Evolutionary conservation across 331 rosid genomes (phyloP).

Genomic region (Saraca asoca): DNA sequence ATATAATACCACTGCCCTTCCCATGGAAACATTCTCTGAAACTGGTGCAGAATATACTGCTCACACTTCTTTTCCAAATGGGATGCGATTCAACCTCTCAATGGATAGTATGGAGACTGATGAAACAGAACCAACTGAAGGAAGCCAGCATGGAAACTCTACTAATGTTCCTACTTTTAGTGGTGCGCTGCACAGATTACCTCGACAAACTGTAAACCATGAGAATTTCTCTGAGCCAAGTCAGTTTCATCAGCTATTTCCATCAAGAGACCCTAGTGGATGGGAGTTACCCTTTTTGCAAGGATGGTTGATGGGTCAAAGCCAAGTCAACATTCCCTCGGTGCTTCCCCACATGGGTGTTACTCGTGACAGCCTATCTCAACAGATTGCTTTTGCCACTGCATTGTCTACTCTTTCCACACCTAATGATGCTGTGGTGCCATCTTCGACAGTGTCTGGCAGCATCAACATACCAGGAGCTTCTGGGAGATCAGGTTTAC

Average conservation of each 20-base stretch:
- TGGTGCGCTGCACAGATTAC: constrained; percentile 37
- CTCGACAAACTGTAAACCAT: constrained; percentile 33
- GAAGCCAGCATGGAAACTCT: constrained; percentile 45
- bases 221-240: constrained; percentile 41
- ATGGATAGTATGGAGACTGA: constrained; percentile 44
- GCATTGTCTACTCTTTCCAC: constrained; percentile 21
- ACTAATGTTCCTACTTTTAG: constrained; percentile 37
- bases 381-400: constrained; percentile 33
- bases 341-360: constrained; percentile 37
- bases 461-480: constrained; percentile 40
- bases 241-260: constrained; percentile 40
- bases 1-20: constrained; percentile 34
- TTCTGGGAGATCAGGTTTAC: constrained; percentile 49
- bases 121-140: constrained; percentile 47
- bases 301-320: constrained; percentile 73
- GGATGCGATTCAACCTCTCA: constrained; percentile 37
- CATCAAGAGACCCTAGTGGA: constrained; percentile 44
- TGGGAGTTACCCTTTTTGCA: constrained; percentile 72
- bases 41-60: constrained; percentile 34
- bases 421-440: constrained; percentile 27
- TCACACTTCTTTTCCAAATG: constrained; percentile 36
- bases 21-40: constrained; percentile 35
- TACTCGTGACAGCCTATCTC: constrained; percentile 41
- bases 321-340: constrained; percentile 51
- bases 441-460: constrained; percentile 39